phyloP scores from a whole-genome alignment of 2,329 filamentous ascomycete genomes.

The Colletotrichum cereale region DNA sequence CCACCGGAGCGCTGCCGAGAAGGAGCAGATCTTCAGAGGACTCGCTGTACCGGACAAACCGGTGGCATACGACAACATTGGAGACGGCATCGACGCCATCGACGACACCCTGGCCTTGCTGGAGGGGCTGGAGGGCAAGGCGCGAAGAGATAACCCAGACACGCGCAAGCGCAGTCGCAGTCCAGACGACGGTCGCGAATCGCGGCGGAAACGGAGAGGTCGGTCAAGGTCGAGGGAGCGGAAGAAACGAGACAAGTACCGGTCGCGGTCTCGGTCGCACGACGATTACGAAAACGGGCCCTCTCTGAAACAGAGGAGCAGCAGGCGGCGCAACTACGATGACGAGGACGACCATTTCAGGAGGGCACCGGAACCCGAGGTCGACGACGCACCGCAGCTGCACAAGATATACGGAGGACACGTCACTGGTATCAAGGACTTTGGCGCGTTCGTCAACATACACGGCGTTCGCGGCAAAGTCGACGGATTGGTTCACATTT shows the following conservation, averaged over 20 bases:
- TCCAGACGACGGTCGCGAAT: conserved; percentile 62
- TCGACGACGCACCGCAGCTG: conserved; percentile 85
- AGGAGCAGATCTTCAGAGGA: conserved; percentile 90
- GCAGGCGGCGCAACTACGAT: conserved; percentile 57
- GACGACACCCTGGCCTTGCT: conserved; percentile 94
- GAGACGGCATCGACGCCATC: conserved; percentile 72
- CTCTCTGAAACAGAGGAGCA: conserved; percentile 45
- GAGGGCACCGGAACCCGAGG: conserved; percentile 75
- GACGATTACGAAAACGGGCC: conserved; percentile 62
- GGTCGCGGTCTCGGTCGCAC: conserved; percentile 54
- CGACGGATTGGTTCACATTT: conserved; percentile 94
- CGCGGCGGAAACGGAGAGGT: conserved; percentile 56
- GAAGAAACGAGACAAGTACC: conserved; percentile 50
- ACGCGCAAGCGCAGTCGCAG: conserved; percentile 71
- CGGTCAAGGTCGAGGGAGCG: conserved; percentile 59
- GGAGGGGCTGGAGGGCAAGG: conserved; percentile 84
- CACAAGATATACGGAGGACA: conserved; percentile 92
- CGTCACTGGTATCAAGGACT: conserved; percentile 94
- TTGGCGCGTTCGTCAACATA: conserved; percentile 95
- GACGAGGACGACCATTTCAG: conserved; percentile 72
- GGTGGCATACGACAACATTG: conserved; percentile 48
- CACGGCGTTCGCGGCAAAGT: conserved; percentile 88
- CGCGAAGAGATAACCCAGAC: conserved; percentile 54
- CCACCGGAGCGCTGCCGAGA: conserved; percentile 68
- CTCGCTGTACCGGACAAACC: conserved; percentile 87